A percentile compares a stretch with the other conserved stretches of the same genome.
Evolutionary conservation across 208 protist genomes (phyloP).

Genomic region (Leishmania amazonensis): DNA sequence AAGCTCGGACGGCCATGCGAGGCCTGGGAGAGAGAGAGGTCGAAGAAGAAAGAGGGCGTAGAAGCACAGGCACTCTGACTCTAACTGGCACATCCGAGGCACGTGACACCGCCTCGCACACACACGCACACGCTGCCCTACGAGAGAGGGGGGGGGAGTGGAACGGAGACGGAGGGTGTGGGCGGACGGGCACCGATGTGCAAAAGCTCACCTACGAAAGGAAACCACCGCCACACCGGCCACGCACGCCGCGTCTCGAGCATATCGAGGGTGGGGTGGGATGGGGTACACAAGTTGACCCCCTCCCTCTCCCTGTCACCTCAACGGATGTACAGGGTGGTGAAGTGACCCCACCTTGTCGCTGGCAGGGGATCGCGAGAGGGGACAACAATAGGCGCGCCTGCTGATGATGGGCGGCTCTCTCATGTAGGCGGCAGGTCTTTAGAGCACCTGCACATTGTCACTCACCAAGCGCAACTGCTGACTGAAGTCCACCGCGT

Average conservation of each 20-base stretch:
- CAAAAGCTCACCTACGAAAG: too few relatives aligned
- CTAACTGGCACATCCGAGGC: not conserved
- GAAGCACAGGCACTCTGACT: not conserved
- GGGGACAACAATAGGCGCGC: not conserved
- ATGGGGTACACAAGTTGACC: not conserved
- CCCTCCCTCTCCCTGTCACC: not conserved
- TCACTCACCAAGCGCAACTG: conserved; percentile 55
- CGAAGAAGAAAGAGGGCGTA: not conserved
- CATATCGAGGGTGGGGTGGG: not conserved
- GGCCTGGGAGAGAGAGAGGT: not conserved
- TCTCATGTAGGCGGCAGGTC: not conserved
- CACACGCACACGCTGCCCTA: not conserved
- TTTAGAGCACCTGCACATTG: conserved; percentile 49
- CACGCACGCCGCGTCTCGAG: not conserved
- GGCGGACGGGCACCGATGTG: not conserved
- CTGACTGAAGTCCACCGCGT: conserved; percentile 66
- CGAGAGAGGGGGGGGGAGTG: not conserved
- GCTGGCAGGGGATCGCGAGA: conserved; percentile 9
- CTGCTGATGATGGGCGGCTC: not conserved
- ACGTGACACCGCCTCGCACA: not conserved
- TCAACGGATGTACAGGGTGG: not conserved
- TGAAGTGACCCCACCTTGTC: not conserved
- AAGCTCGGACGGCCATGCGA: not conserved
- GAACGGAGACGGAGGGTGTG: not conserved
- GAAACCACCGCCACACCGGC: not conserved